Evolutionary conservation across 2,329 filamentous ascomycete species (phyloP), one percentile per base, ranked within the genome.

Genomic region (Cryphonectria naterciae): DNA sequence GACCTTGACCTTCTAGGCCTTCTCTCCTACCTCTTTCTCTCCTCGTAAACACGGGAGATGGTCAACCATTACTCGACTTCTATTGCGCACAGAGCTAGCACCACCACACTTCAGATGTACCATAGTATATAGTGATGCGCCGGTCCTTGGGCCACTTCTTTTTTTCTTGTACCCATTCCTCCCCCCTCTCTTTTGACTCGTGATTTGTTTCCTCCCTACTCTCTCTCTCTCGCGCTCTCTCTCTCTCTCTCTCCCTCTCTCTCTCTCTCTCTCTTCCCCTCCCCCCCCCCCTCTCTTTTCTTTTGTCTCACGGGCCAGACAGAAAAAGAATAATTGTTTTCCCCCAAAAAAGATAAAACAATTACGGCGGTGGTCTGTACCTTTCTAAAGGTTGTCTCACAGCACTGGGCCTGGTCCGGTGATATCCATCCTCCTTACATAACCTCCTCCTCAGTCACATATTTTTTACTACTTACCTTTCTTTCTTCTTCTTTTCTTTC

Each of bases 51-150:
- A 58, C 54, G 25, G 46, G 54, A 58, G 10, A 58, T 35, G 54
- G 54, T 8, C 25, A n/a, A n/a, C 46, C 46, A 49, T 32, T 32
- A 19, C 54, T 58, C 54, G 54, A 58, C 54, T 7, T 17, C 22
- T 3, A 7, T n/a, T 58, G 28, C 54, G 54, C 54, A 58, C 54
- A 58, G 54, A 58, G 54, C 54, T 58, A 35, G 11, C 25, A 56
- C 52, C 25, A 28, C 25, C 17, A 8, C 46, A 7, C 17, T 22
- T 49, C 22, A 4, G 46, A n/a, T n/a, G 46, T 22, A 49, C 46
- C 46, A 56, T 32, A 49, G 54, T 58, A 58, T 58, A 58, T 58
- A 58, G 54, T 58, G 54, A 58, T 58, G 54, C 54, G 54, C 25
- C 54, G 28, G 54, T 58, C 54, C 54, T 28, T 32, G 54, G 13